Evolutionary conservation across 306 rosid genomes (phyloP).

Genomic region (Citrullus colocynthis): DNA sequence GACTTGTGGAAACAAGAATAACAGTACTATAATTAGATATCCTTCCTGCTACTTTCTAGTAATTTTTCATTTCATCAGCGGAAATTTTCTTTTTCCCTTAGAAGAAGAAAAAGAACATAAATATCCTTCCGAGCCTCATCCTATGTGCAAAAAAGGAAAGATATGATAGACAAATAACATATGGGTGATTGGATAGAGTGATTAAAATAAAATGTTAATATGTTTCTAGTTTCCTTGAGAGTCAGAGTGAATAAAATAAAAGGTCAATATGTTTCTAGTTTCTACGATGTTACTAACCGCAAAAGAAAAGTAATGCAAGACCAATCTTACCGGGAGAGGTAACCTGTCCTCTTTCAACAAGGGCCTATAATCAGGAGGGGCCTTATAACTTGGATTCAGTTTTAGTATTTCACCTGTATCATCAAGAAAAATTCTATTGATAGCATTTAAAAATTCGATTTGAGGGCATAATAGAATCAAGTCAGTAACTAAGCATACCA

Average conservation of each 20-base stretch:
- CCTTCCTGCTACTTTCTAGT: background rate
- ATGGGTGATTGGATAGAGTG: background rate
- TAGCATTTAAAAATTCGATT: background rate
- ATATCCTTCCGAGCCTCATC: background rate
- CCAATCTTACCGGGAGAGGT: constrained; percentile 70
- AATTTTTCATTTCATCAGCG: background rate
- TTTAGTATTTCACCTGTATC: constrained; percentile 67
- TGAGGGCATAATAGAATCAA: constrained; percentile 12
- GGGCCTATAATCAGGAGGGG: constrained; percentile 73
- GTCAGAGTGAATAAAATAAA: background rate
- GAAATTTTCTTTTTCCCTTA: background rate
- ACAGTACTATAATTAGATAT: background rate
- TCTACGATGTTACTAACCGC: background rate
- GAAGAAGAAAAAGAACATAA: background rate
- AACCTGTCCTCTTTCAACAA: constrained; percentile 63
- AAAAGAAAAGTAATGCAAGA: constrained; percentile 13
- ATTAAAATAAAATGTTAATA: background rate
- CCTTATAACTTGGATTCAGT: constrained; percentile 78
- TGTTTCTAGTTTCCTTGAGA: background rate
- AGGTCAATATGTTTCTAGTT: background rate
- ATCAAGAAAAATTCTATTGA: constrained; percentile 10
- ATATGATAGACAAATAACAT: background rate
- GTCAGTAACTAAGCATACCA: constrained; percentile 32
- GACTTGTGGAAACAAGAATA: background rate
- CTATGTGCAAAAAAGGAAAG: background rate